Conservation (phyloP, 169 alveolate species). For the Perkinsus chesapeaki region DNA sequence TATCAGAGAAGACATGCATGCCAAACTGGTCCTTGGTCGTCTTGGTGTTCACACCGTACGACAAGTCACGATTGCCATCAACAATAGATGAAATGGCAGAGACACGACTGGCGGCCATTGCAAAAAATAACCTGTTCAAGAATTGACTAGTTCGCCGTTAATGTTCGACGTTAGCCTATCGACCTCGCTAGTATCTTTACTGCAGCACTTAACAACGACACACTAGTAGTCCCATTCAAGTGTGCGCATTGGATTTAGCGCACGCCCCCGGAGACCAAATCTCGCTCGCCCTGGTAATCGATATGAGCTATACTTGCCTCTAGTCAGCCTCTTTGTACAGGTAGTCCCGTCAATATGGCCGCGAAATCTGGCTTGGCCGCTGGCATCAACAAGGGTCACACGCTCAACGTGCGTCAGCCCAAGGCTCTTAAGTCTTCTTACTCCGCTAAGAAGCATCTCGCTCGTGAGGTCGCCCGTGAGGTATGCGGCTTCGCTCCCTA, state of each 20-base stretch:
- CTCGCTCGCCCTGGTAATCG: background rate
- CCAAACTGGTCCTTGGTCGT: background rate
- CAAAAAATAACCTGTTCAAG: background rate
- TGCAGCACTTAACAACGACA: too few relatives aligned
- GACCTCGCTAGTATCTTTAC: too few relatives aligned
- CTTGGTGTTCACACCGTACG: background rate
- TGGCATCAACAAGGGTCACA: constrained; percentile 4
- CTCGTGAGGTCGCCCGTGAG: constrained; percentile 89
- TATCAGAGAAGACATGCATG: background rate
- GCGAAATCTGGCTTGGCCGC: constrained; percentile 7
- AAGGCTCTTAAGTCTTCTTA: background rate
- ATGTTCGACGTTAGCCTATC: too few relatives aligned
- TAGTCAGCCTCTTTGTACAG: background rate
- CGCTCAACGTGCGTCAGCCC: constrained; percentile 7
- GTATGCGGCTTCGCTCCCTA: constrained; percentile 97
- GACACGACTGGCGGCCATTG: background rate
- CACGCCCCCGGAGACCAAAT: background rate
- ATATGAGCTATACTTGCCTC: background rate
- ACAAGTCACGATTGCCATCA: background rate
- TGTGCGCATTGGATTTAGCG: background rate
- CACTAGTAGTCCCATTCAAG: background rate
- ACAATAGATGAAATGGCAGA: background rate
- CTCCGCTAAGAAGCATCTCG: constrained; percentile 69
- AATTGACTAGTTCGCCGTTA: too few relatives aligned
- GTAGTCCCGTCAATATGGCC: constrained; percentile 1